Evolutionary conservation across 495 filamentous ascomycete species (phyloP).

Genomic region (Rusavskia elegans): DNA sequence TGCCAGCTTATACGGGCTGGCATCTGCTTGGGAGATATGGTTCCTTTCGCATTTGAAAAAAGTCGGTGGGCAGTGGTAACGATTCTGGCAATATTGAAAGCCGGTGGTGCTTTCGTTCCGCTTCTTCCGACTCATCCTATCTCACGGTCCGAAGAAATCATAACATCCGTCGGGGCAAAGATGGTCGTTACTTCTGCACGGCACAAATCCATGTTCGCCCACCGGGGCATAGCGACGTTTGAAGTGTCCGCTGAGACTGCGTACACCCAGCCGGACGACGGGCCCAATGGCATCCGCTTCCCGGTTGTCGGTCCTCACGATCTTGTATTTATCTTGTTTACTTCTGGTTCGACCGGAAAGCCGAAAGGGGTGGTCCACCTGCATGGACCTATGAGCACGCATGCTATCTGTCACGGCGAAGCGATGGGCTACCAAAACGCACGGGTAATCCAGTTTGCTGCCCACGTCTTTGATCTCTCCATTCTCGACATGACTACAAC

Average conservation of each 20-base stretch:
- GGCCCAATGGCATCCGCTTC: too few species aligned
- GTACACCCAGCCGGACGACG: too few species aligned
- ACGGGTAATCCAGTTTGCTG: constrained; percentile 14
- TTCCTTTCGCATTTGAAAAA: constrained; percentile 38
- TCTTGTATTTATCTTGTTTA: too few species aligned
- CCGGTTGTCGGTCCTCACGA: too few species aligned
- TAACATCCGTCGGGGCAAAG: too few species aligned
- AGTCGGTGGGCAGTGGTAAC: constrained; percentile 27
- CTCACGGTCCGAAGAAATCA: too few species aligned
- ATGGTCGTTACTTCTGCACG: too few species aligned
- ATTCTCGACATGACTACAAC: constrained; percentile 39
- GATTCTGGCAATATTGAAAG: constrained; percentile 21
- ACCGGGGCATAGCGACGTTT: too few species aligned
- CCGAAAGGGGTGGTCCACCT: constrained; percentile 37
- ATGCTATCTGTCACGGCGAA: not conserved
- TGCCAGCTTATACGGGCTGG: not conserved
- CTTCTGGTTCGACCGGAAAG: constrained; percentile 31
- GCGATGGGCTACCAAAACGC: constrained; percentile 21
- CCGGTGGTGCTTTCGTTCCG: constrained; percentile 8
- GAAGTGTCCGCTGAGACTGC: too few species aligned
- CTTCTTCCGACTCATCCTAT: too few species aligned
- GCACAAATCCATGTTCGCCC: too few species aligned
- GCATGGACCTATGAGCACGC: constrained; percentile 22
- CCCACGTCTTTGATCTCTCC: constrained; percentile 41
- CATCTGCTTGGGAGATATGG: constrained; percentile 17